Conservation (phyloP, 352 stramenopile species). For the Phytophthora melonis region DNA sequence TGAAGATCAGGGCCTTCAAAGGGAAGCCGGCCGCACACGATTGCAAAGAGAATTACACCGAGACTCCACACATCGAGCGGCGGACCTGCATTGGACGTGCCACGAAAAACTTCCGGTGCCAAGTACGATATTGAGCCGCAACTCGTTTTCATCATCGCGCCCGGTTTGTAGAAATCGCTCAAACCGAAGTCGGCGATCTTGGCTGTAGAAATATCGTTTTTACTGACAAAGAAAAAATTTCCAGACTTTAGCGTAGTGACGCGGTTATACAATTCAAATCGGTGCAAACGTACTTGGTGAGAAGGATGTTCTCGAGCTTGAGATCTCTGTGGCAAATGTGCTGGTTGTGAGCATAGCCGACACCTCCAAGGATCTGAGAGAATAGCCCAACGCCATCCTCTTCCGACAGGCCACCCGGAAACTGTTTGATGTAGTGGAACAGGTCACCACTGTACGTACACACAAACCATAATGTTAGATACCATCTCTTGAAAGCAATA, state of each 20-base stretch:
- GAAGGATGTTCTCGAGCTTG: constrained; percentile 90
- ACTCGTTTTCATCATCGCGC: constrained; percentile 89
- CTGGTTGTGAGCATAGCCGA: constrained; percentile 90
- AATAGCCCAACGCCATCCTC: constrained; percentile 73
- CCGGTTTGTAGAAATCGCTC: constrained; percentile 90
- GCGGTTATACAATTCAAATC: neutral
- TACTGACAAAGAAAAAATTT: constrained; percentile 44
- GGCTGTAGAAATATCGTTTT: constrained; percentile 82
- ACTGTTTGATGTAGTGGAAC: constrained; percentile 84
- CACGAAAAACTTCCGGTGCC: constrained; percentile 87
- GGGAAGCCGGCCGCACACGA: constrained; percentile 82
- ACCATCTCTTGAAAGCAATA: neutral
- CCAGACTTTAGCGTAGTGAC: neutral
- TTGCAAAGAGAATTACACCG: constrained; percentile 89
- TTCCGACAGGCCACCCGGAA: constrained; percentile 63
- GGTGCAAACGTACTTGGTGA: constrained; percentile 63
- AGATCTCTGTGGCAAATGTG: constrained; percentile 92
- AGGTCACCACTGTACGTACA: constrained; percentile 68
- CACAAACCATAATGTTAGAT: neutral
- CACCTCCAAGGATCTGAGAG: constrained; percentile 78
- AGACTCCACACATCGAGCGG: constrained; percentile 93
- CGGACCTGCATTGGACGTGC: constrained; percentile 83
- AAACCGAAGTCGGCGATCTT: constrained; percentile 92
- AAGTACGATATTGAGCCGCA: constrained; percentile 91
- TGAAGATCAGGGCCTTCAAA: constrained; percentile 87